phyloP scores from a whole-genome alignment of 1,284 basidiomycete genomes.

The Porogramme epimiltina region DNA sequence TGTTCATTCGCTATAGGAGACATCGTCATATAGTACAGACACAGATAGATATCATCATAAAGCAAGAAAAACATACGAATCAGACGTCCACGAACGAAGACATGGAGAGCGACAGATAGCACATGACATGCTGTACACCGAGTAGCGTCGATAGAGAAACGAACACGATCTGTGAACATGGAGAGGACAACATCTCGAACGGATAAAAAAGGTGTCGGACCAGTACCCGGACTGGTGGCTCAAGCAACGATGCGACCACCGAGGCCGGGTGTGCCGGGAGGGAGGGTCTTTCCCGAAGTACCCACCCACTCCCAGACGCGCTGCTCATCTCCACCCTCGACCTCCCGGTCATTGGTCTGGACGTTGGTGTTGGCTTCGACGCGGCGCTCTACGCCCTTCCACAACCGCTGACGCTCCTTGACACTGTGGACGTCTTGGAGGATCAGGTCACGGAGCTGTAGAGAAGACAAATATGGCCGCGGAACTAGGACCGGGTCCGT shows the following conservation, averaged over 20 bases:
- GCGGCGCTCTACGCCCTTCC: constrained; percentile 84
- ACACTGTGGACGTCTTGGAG: constrained; percentile 83
- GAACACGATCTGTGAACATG: not conserved
- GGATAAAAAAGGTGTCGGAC: not conserved
- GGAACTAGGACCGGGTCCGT: constrained; percentile 81
- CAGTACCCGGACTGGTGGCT: not conserved
- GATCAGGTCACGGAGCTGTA: constrained; percentile 90
- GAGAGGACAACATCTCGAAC: no score
- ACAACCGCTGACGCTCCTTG: constrained; percentile 68
- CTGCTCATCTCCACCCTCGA: constrained; percentile 85
- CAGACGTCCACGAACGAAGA: constrained; percentile 2
- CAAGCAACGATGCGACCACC: constrained; percentile 28
- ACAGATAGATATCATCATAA: constrained; percentile 20
- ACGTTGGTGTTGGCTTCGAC: constrained; percentile 97
- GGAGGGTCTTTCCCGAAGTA: constrained; percentile 36
- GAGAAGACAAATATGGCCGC: constrained; percentile 81
- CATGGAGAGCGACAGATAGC: constrained; percentile 5
- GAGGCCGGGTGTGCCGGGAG: constrained; percentile 19
- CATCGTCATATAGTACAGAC: not conserved
- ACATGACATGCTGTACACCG: constrained; percentile 5
- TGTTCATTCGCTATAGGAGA: not conserved
- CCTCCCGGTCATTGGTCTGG: constrained; percentile 85
- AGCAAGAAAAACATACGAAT: constrained; percentile 8
- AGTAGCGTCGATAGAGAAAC: constrained; percentile 5
- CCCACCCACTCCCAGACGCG: constrained; percentile 87